A percentile compares a stretch with the other conserved stretches of the same genome.
Evolutionary conservation across 306 rosid genomes (phyloP).

Genomic region (Carpinus fangiana): DNA sequence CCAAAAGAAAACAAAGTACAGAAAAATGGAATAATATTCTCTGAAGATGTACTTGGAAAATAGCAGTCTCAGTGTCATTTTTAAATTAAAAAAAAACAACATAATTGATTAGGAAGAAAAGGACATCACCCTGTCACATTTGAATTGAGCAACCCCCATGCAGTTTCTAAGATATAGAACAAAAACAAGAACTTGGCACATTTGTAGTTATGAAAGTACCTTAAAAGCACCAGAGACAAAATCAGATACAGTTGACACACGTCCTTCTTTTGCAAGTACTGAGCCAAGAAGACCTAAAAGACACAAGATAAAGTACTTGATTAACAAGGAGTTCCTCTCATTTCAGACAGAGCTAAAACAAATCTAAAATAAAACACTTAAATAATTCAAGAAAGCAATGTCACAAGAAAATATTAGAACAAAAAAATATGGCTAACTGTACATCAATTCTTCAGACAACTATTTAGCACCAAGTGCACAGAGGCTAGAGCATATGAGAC

Average conservation of each 20-base stretch:
- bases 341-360: not conserved
- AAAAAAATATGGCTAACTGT: not conserved
- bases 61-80: not conserved
- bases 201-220: constrained; percentile 47
- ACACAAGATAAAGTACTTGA: constrained; percentile 6
- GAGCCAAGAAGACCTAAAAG: constrained; percentile 82
- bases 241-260: constrained; percentile 56
- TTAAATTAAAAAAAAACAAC: not conserved
- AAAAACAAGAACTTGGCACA: not conserved
- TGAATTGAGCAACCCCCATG: not conserved
- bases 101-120: constrained; percentile 6
- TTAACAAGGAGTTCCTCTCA: constrained; percentile 14
- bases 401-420: not conserved
- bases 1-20: not conserved
- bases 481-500: not conserved
- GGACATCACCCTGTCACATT: not conserved
- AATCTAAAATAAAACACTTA: not conserved
- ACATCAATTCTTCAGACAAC: not conserved
- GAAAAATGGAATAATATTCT: not conserved
- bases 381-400: not conserved
- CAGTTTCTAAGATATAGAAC: not conserved
- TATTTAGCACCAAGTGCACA: not conserved
- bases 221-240: constrained; percentile 73
- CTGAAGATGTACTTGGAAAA: not conserved
- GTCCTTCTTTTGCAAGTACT: constrained; percentile 79